These are phyloP conservation scores for Kwoniella heveanensis DNA, from an alignment of 768 basidiomycete genomes.

Conservation along the genomic window DNA sequence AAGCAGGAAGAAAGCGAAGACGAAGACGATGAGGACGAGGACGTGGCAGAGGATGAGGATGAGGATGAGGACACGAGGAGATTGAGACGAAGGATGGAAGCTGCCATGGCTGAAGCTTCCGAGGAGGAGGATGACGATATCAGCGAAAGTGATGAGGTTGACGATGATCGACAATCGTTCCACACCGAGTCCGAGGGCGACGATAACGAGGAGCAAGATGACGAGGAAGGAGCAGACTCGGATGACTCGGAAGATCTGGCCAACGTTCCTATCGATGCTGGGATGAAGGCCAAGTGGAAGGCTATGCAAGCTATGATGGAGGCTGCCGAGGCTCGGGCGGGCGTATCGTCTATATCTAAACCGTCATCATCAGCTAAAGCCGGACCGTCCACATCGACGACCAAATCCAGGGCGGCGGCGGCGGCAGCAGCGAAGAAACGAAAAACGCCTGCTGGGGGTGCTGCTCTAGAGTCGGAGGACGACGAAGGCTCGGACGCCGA, in stretches of 20 bases:
- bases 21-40: constrained; percentile 18
- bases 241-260: constrained; percentile 23
- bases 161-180: constrained; percentile 11
- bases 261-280: constrained; percentile 13
- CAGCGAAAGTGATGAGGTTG: constrained; percentile 7
- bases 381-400: constrained; percentile 8
- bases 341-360: not conserved
- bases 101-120: constrained; percentile 33
- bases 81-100: constrained; percentile 29
- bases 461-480: not conserved
- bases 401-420: not conserved
- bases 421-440: constrained; percentile 11
- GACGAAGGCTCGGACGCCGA: not conserved
- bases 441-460: not conserved
- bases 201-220: constrained; percentile 7
- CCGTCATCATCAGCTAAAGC: constrained; percentile 4
- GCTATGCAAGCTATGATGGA: constrained; percentile 28
- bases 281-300: constrained; percentile 11
- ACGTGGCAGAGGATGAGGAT: constrained; percentile 19
- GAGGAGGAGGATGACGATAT: constrained; percentile 20
- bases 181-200: constrained; percentile 22
- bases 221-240: constrained; percentile 17
- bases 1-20: not conserved
- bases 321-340: constrained; percentile 23
- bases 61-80: constrained; percentile 26